These are phyloP conservation scores for Lagenaria siceraria DNA, from an alignment of 306 rosid species.

Conservation along the genomic window DNA sequence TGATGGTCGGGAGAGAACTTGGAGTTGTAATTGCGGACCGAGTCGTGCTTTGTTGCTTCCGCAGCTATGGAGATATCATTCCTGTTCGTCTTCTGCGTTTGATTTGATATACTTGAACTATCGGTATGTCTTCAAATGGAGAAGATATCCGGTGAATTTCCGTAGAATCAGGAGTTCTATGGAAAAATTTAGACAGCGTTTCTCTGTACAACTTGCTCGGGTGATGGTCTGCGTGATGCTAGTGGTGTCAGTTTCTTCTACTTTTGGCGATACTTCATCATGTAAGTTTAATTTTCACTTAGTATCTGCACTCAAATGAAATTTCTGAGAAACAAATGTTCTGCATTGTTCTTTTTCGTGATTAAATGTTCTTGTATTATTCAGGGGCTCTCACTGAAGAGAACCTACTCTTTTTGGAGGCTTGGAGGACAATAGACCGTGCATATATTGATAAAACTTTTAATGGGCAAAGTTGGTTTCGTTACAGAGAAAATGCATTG, in stretches of 20 bases:
- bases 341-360: not conserved
- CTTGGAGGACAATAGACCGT: conserved; percentile 89
- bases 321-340: not conserved
- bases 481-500: conserved; percentile 84
- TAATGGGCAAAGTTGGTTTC: conserved; percentile 96
- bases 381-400: conserved; percentile 73
- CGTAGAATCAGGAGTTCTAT: conserved; percentile 19
- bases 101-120: conserved; percentile 26
- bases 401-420: conserved; percentile 89
- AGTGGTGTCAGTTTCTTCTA: conserved; percentile 56
- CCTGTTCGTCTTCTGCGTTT: conserved; percentile 11
- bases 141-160: conserved; percentile 19
- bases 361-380: not conserved
- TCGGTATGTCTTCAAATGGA: conserved; percentile 17
- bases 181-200: conserved; percentile 25
- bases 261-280: conserved; percentile 31
- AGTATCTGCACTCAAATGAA: not conserved
- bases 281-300: conserved; percentile 33
- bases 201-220: conserved; percentile 30
- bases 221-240: conserved; percentile 53
- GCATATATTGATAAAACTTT: conserved; percentile 87
- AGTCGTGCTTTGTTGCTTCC: conserved; percentile 23
- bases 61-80: conserved; percentile 14
- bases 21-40: conserved; percentile 7
- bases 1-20: not conserved